Base-by-base conservation (phyloP, 78 protist species). In the Tieghemostelium lacteum region DNA sequence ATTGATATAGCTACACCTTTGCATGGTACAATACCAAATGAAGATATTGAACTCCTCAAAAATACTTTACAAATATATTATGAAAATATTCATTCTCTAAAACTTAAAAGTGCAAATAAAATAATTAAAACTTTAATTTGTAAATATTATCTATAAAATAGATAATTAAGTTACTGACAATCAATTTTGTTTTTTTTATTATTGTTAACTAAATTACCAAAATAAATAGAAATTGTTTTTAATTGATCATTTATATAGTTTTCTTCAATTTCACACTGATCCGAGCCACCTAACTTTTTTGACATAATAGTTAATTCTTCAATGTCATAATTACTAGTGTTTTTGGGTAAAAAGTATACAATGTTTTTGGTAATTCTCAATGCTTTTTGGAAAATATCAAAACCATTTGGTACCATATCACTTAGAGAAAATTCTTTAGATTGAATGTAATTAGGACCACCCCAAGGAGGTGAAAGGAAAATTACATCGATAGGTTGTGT, bases 381-480 rank as follows among this genome's bases (percentile, higher is more conserved):
- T 34, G 93, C 86, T 29, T 50, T 10, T 24, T 19, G 31, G 29
- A 88, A 88, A 24, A 88, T 88, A 17, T 88, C 87, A 22, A 77
- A 88, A 0, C 91, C 91, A 45, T 83, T 45, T 29, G 78, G 76
- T 29, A 50, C 39, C 60, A 83, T 50, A 29, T 61, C 54, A 31
- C 28, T 31, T 20, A 83, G 19, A 45, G 29, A 39, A 31, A 58
- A 61, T 6, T 39, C 29, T 20, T 26, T 20, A 28, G 57, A 28
- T 5, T 19, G n/a, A 3, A 29, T 52, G 63, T 86, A 74, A 14
- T 29, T 28, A 39, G 85, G 85, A 42, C 93, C 93, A 62, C 93
- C 93, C 93, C 93, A 88, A 26, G 93, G 93, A 19, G 93, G 93
- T 50, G 86, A 73, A 3, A 88, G 45, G 31, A 77, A 77, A 0